Base-by-base conservation (phyloP, 202 grass and related monocot species). In the Elaeis oleifera region DNA sequence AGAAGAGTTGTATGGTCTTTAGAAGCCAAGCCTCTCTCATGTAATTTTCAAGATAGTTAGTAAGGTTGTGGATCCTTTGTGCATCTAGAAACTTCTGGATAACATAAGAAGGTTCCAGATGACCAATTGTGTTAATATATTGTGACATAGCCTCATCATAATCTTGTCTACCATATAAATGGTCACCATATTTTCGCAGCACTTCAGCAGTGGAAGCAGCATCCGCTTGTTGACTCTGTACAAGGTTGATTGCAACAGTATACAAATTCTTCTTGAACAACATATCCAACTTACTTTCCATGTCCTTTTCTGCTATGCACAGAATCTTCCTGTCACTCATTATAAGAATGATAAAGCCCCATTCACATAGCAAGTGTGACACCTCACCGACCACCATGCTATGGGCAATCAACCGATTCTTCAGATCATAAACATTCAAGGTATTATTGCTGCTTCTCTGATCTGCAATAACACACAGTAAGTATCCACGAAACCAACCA, bases 261-360 rank as follows among this genome's bases (percentile, higher is more conserved):
- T 99, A 99, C 31, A 94, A 82, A 78, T 94, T 99, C 73, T 89
- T 99, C 78, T 92, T 94, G 48, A 99, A 99, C 56, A 99, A 68
- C 94, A 99, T 94, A 71, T 99, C 85, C 58, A 99, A 81, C 71
- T 99, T 99, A 83, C 88, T 99, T 80, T 94, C 94, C 94, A 89
- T 99, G 58, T 99, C 88, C 72, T 94, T 99, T 67, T 99, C 94
- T 76, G 88, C 88, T 67, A 99, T 86, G 78, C 88, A 99, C 70
- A 89, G 62, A 65, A 84, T 74, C 64, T 70, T 99, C 86, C 84
- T 94, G 74, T 99, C 88, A 5, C 58, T 70, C 82, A 84, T 89
- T 74, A 99, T 73, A 21, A 99, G 77, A 65, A 99, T 83, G 78
- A 94, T 89, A 70, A 86, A 94, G 58, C 85, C 94, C 94, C 94